Evolutionary conservation across 768 basidiomycete genomes (phyloP), one percentile per base, ranked within the genome.

Genomic region (Boletus eberwhitei): DNA sequence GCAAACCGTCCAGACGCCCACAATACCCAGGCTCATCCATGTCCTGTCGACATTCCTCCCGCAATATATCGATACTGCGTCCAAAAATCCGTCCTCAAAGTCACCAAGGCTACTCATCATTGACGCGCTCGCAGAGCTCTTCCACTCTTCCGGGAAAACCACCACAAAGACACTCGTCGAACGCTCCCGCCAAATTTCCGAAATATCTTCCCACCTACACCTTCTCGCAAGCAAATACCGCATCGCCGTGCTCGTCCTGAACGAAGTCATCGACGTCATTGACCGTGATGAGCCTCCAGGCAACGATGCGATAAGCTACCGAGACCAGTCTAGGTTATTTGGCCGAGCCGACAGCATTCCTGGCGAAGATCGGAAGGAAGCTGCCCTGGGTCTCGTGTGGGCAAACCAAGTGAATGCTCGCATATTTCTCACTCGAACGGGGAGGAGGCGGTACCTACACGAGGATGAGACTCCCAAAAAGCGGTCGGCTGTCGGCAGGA

Each of bases 371-470:
- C 71, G 68, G 42, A 93, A 93, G 64, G 89, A 96, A 70, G 93
- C 90, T 0, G 83, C 81, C 37, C 74, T 98, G 2, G 95, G 95
- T 3, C 83, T 97, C 48, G 86, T 85, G 9, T 98, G 96, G 96
- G 89, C 95, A 16, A 98, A 96, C 69, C 88, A 92, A 63, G 77
- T 98, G 53, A 95, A 96, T 61, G 80, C 79, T 5, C 82, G 96
- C 22, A 79, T 98, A 43, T 86, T 96, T 78, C 79, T 97, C 48
- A 82, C 80, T 41, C 81, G 91, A 31, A 94, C 93, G 0, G 81
- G 81, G 11, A 76, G 91, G 55, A 78, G 87, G 53, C 77, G 83
- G 43, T 76, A 84, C 54, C 65, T 88, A 26, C 71, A 76, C 51
- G 75, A 75, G 38, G 58, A 54, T 24, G 73, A 71, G 50, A 42